These are phyloP conservation scores for Rhododendron simsii DNA, from an alignment of 148 eudicot species.

Conservation along the genomic window DNA sequence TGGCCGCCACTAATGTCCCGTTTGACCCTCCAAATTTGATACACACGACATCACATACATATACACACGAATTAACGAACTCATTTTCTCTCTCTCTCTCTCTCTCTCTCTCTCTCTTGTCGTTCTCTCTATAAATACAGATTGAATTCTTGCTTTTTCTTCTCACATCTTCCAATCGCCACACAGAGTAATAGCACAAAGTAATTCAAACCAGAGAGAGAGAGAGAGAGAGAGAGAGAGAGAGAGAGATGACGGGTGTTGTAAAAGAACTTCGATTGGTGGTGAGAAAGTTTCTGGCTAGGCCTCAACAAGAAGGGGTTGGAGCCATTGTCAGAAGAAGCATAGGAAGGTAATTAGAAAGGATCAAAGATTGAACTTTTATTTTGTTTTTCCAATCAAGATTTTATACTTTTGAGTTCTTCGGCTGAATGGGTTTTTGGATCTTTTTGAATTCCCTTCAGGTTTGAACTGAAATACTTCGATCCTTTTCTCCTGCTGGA, in stretches of 20 bases:
- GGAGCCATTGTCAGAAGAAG: conserved; percentile 82
- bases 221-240: not conserved
- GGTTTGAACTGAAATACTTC: conserved; percentile 73
- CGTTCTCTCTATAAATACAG: conserved; percentile 16
- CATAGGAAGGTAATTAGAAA: conserved; percentile 59
- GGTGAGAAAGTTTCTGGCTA: conserved; percentile 58
- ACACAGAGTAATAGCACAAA: not conserved
- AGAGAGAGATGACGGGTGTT: conserved; percentile 21
- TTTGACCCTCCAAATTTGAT: conserved; percentile 11
- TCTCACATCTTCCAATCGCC: not conserved
- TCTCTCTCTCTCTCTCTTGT: not conserved
- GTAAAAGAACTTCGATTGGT: conserved; percentile 45
- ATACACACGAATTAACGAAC: not conserved
- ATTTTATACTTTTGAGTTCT: not conserved
- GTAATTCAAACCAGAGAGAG: not conserved
- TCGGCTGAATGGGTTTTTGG: conserved; percentile 11
- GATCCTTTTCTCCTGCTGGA: conserved; percentile 80
- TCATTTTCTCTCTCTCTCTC: not conserved
- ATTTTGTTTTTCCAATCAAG: not conserved
- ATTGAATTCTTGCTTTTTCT: not conserved
- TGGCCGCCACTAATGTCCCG: conserved; percentile 5
- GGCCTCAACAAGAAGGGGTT: conserved; percentile 82
- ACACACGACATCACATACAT: not conserved
- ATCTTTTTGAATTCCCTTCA: conserved; percentile 14
- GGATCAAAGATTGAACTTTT: not conserved